These are phyloP conservation scores for Xylaria sp. DNA, from an alignment of 2,329 filamentous ascomycete genomes.

Conservation along the genomic window DNA sequence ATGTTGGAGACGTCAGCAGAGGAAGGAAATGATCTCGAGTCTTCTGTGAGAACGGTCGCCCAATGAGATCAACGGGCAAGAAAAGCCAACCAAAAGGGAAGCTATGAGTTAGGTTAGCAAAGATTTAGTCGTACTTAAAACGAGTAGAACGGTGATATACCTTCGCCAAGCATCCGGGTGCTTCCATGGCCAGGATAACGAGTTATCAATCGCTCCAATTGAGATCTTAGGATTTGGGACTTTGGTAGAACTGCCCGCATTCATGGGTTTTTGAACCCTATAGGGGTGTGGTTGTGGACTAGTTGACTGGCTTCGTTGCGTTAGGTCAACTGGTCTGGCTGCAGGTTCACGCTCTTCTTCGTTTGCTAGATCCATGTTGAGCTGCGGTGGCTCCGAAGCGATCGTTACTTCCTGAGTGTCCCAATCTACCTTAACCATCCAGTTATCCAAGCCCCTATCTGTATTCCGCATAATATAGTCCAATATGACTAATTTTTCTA, in stretches of 20 bases:
- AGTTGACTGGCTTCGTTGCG: constrained; percentile 54
- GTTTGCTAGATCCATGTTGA: constrained; percentile 69
- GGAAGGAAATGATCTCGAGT: constrained; percentile 97
- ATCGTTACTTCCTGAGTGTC: constrained; percentile 85
- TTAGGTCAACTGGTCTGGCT: constrained; percentile 70
- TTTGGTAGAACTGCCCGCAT: constrained; percentile 68
- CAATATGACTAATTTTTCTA: constrained; percentile 96
- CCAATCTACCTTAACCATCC: constrained; percentile 98
- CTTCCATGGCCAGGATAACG: constrained; percentile 98
- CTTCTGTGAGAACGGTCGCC: constrained; percentile 93
- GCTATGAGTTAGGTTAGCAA: constrained; percentile 61
- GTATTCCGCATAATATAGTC: constrained; percentile 99
- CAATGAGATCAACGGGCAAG: constrained; percentile 93
- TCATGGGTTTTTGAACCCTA: constrained; percentile 84
- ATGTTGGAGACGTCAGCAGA: constrained; percentile 89
- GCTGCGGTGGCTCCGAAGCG: constrained; percentile 78
- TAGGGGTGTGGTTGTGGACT: constrained; percentile 72
- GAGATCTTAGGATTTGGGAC: constrained; percentile 70
- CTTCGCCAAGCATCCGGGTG: constrained; percentile 88
- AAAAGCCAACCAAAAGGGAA: constrained; percentile 99
- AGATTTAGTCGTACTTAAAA: constrained; percentile 7
- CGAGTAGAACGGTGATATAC: constrained; percentile 46
- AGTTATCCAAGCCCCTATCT: constrained; percentile 95
- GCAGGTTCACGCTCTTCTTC: constrained; percentile 61
- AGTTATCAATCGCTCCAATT: constrained; percentile 97